Evolutionary conservation across 1,284 basidiomycete species (phyloP), one percentile per base, ranked within the genome.

Genomic region (Sphagnurus paluster): DNA sequence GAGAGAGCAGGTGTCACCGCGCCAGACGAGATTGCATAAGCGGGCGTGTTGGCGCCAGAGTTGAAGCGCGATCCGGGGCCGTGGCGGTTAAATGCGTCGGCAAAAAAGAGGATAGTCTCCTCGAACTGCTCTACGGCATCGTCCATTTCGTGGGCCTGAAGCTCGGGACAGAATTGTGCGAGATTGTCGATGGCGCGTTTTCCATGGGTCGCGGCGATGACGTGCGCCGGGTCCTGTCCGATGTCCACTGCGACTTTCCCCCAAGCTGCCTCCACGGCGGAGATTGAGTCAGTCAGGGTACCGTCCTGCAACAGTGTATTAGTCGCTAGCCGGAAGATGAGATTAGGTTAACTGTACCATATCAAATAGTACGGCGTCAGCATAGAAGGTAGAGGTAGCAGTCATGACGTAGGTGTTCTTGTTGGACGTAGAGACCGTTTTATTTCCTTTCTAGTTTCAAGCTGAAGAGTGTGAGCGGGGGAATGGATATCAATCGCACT

Each of bases 251-350:
- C 87, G 40, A 90, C 85, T 56, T 82, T 83, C 26, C 78, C 79
- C 87, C 87, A 90, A 5, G 87, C 87, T 5, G 84, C 84, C 63
- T 90, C 87, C 53, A 89, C 84, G 7, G 87, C 87, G 19, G 80
- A 70, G 59, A 88, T 88, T 21, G 84, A 87, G 61, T 88, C 84
- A 42, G 86, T 87, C 45, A 88, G 69, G 9, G 84, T 87, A 34
- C 84, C 84, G 58, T 85, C 82, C 82, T 84, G 44, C n/a, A 20
- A 42, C 17, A 6, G 48, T 7, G 17, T n/a, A 21, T 3, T 7
- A 19, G 21, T 39, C 5, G 17, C 14, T 39, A n/a, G 9, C 3
- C 23, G 37, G 25, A 14, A 28, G 9, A n/a, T 8, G 5, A 13
- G 7, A 10, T 7, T 25, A 38, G 32, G 21, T 37, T 49, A 17